Percentiles rank a stretch among this genome's conserved stretches.
Evolutionary conservation across 1,284 basidiomycete genomes (phyloP).

Genomic region (Coniferiporia sulphurascens): DNA sequence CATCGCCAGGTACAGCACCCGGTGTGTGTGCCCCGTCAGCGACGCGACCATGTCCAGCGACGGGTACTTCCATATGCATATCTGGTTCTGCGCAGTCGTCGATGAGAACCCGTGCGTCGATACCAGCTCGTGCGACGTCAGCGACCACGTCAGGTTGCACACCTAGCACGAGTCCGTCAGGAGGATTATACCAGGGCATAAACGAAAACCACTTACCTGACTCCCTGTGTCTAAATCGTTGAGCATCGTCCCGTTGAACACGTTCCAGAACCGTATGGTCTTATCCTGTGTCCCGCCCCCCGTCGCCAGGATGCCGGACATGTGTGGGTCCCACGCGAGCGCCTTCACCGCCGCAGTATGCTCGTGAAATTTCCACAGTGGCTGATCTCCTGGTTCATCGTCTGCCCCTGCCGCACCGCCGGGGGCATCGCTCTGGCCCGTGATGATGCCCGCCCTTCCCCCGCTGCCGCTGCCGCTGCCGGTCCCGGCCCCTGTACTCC

Average conservation of each 20-base stretch:
- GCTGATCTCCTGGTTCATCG: conserved; percentile 51
- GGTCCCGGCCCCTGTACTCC: conserved; percentile 18
- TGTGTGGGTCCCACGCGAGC: conserved; percentile 96
- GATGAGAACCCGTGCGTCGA: conserved; percentile 97
- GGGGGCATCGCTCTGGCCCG: neutral
- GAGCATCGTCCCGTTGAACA: conserved; percentile 79
- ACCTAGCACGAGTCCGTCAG: conserved; percentile 50
- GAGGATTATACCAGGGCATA: neutral
- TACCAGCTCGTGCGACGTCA: conserved; percentile 94
- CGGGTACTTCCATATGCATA: conserved; percentile 98
- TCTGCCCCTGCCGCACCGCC: conserved; percentile 21
- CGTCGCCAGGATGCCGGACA: conserved; percentile 86
- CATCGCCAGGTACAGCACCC: conserved; percentile 96
- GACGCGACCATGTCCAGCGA: conserved; percentile 91
- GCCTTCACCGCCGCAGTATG: conserved; percentile 98
- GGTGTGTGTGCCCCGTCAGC: conserved; percentile 90
- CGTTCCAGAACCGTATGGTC: conserved; percentile 98
- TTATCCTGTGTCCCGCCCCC: conserved; percentile 99
- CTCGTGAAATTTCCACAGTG: conserved; percentile 92
- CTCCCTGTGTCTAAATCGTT: conserved; percentile 89
- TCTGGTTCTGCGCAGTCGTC: conserved; percentile 93
- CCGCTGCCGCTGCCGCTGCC: conserved; percentile 11
- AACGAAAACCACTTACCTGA: conserved; percentile 54
- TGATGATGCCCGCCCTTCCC: neutral
- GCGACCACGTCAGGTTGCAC: conserved; percentile 95